These are phyloP conservation scores for Schwanniomyces vanrijiae DNA, from an alignment of 805 yeast genomes.

Conservation along the genomic window DNA sequence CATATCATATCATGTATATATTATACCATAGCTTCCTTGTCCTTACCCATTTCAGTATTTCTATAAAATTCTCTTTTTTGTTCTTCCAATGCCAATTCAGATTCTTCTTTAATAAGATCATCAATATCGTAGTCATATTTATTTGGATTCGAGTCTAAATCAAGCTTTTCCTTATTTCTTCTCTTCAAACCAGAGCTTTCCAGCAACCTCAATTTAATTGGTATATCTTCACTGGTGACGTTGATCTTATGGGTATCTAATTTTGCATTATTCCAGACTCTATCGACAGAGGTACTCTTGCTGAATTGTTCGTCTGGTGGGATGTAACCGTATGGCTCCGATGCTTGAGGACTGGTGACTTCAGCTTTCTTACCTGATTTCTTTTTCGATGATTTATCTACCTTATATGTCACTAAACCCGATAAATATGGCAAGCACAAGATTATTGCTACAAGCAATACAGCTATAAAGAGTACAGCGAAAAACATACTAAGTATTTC, in stretches of 20 bases:
- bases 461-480: constrained; percentile 38
- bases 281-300: neutral
- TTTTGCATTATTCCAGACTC: constrained; percentile 7
- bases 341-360: constrained; percentile 1
- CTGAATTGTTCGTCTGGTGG: constrained; percentile 39
- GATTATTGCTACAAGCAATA: constrained; percentile 40
- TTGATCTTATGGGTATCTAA: constrained; percentile 17
- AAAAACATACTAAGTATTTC: constrained; percentile 28
- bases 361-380: constrained; percentile 4
- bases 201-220: constrained; percentile 32
- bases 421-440: constrained; percentile 49
- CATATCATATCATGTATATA: neutral
- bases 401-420: constrained; percentile 47
- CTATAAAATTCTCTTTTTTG: constrained; percentile 19
- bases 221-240: constrained; percentile 37
- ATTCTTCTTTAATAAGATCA: constrained; percentile 40
- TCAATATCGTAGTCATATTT: constrained; percentile 45
- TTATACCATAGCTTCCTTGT: constrained; percentile 25
- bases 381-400: constrained; percentile 17
- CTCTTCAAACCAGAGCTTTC: constrained; percentile 21
- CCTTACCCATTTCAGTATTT: constrained; percentile 18
- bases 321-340: constrained; percentile 30
- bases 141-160: constrained; percentile 38
- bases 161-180: constrained; percentile 32
- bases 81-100: constrained; percentile 18